A percentile compares a stretch with the other conserved stretches of the same genome.
Evolutionary conservation across 192 early-diverging fungal species (phyloP).

Genomic region (Funneliformis geosporum): DNA sequence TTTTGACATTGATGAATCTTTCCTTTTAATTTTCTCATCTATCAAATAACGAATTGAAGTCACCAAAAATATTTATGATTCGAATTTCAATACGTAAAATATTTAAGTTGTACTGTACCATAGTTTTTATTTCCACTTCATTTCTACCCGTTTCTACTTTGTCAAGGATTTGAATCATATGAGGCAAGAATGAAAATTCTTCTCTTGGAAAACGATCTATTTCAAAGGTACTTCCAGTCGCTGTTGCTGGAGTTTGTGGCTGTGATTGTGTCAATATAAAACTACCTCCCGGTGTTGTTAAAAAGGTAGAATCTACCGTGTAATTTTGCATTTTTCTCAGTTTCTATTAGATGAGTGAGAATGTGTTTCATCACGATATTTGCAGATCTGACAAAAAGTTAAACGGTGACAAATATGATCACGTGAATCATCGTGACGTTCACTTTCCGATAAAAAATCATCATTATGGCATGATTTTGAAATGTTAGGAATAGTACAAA

Average conservation of each 20-base stretch:
- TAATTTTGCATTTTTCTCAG: background rate
- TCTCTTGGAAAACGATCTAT: constrained; percentile 13
- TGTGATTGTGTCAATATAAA: background rate
- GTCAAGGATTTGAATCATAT: constrained; percentile 18
- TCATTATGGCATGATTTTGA: too few relatives aligned
- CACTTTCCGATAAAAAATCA: too few relatives aligned
- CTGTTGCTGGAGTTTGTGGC: background rate
- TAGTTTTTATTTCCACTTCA: constrained; percentile 6
- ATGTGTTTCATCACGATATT: too few relatives aligned
- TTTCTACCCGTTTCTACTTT: constrained; percentile 5
- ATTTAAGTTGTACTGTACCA: background rate
- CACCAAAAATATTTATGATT: background rate
- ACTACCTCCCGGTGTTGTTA: background rate
- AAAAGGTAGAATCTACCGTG: background rate
- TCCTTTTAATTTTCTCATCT: constrained; percentile 24
- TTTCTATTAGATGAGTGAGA: too few relatives aligned
- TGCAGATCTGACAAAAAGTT: too few relatives aligned
- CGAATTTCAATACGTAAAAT: background rate
- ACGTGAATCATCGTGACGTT: too few relatives aligned
- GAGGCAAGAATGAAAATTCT: constrained; percentile 20
- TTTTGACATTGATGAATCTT: constrained; percentile 27
- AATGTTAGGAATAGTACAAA: too few relatives aligned
- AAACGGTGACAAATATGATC: too few relatives aligned
- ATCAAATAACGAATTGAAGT: background rate
- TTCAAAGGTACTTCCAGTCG: background rate